These are phyloP conservation scores for Fusarium nelsonii DNA, from an alignment of 2,329 filamentous ascomycete genomes.

Conservation along the genomic window DNA sequence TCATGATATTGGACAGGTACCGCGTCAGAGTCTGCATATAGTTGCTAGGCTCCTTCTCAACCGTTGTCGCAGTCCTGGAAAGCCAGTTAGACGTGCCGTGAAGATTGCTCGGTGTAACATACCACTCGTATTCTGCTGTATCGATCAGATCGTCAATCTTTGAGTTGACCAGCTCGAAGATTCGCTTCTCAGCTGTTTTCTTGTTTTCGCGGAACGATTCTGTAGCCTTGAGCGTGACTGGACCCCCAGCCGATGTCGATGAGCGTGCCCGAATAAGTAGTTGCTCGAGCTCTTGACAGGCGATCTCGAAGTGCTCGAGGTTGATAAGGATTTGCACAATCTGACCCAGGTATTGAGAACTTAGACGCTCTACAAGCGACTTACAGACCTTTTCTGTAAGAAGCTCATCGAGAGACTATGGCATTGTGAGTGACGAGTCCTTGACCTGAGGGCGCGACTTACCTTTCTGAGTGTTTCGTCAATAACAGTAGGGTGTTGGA, in stretches of 20 bases:
- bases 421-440: neutral
- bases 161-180: slow-evolving; percentile 97
- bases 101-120: slow-evolving; percentile 37
- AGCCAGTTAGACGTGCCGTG: slow-evolving; percentile 32
- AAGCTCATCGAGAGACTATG: slow-evolving; percentile 90
- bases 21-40: slow-evolving; percentile 96
- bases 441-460: slow-evolving; percentile 5
- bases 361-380: slow-evolving; percentile 86
- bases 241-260: slow-evolving; percentile 82
- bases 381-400: slow-evolving; percentile 92
- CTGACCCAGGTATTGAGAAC: slow-evolving; percentile 94
- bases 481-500: slow-evolving; percentile 88
- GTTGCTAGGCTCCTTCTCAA: slow-evolving; percentile 80
- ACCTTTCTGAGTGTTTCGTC: slow-evolving; percentile 89
- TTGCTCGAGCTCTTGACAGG: slow-evolving; percentile 89
- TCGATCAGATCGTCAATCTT: slow-evolving; percentile 99
- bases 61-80: slow-evolving; percentile 64
- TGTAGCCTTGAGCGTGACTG: slow-evolving; percentile 84
- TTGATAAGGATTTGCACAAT: slow-evolving; percentile 99
- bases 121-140: slow-evolving; percentile 97
- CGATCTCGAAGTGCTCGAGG: slow-evolving; percentile 94
- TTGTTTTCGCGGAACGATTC: slow-evolving; percentile 90
- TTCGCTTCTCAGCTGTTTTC: slow-evolving; percentile 95
- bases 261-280: slow-evolving; percentile 87
- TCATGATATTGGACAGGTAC: slow-evolving; percentile 97